Base-by-base conservation (phyloP, 208 protist species). In the Leishmania turanica region DNA sequence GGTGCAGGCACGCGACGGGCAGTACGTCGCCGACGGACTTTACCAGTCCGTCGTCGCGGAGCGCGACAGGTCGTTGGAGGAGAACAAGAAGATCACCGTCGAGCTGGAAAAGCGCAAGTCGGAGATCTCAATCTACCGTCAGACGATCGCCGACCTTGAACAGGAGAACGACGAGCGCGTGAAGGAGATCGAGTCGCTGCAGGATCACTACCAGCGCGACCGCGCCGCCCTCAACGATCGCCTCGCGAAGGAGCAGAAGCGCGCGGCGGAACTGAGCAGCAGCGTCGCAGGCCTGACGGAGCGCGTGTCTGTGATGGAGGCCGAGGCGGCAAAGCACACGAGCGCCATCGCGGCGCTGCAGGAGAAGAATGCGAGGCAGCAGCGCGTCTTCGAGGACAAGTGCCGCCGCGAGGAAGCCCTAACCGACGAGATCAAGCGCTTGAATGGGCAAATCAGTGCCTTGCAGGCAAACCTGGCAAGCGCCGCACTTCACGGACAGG, bases 21-120 rank as follows among this genome's bases (percentile, higher is more conserved):
- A 88, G 37, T 90, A 92, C 79, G 91, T 97, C 34, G 85, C 92
- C 17, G 91, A 93, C 70, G 91, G 83, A 0, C 91, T 96, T 56
- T 93, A 96, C 74, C 83, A 92, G 74, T 85, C 87, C 24, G 79
- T 90, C 27, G 62, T 92, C 1, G 80, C 75, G 1, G 92, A 96
- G 78, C 91, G 90, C 49, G 89, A 93, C 54, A 77, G 77, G 27
- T 70, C 88, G 1, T 69, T 49, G 19, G 91, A 93, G 70, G 91
- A 96, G 21, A 84, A 88, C n/a, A 84, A 84, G 64, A 82, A 71
- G 42, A 87, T 88, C 70, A 81, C 45, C 58, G 72, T 88, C 77
- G 92, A 97, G 62, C 68, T 94, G 49, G 92, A 97, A 68, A 94
- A 94, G 88, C 84, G 93, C 75, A 97, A 94, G 87, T 95, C 92